Evolutionary conservation across 805 yeast genomes (phyloP).

Genomic region (Ogataea haglerorum): DNA sequence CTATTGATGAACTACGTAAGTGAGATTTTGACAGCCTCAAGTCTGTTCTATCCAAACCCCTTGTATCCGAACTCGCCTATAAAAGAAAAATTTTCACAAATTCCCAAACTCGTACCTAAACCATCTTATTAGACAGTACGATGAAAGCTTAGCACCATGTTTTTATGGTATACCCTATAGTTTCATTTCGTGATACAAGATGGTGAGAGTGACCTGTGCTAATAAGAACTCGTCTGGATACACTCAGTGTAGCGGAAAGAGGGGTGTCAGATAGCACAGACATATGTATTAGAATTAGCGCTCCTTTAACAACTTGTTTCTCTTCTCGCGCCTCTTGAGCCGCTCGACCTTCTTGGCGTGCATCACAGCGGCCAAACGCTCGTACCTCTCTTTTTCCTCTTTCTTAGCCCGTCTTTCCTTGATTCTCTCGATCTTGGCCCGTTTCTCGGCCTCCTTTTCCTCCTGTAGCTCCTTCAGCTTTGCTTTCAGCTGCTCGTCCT

Average conservation of each 20-base stretch:
- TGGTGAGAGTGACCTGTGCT: conserved; percentile 32
- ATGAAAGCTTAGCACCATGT: conserved; percentile 19
- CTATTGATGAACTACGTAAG: too few relatives aligned
- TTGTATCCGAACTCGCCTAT: conserved; percentile 3
- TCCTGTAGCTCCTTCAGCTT: conserved; percentile 70
- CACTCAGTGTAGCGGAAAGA: conserved; percentile 29
- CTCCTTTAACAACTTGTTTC: conserved; percentile 89
- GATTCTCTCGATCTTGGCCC: conserved; percentile 49
- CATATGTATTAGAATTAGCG: conserved; percentile 43
- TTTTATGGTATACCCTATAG: conserved; percentile 22
- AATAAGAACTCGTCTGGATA: conserved; percentile 38
- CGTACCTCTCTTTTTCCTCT: conserved; percentile 88
- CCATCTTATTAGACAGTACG: conserved; percentile 38
- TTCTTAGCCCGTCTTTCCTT: conserved; percentile 76
- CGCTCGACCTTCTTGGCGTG: conserved; percentile 90
- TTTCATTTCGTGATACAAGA: conserved; percentile 33
- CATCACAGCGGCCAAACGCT: conserved; percentile 78
- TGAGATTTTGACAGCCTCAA: not conserved
- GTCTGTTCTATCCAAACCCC: not conserved
- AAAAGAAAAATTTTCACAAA: conserved; percentile 7
- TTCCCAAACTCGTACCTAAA: conserved; percentile 25
- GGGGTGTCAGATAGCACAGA: conserved; percentile 37
- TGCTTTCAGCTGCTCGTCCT: conserved; percentile 63
- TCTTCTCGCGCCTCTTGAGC: conserved; percentile 85
- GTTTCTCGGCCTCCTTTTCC: conserved; percentile 65